Conservation (phyloP, 2,329 filamentous ascomycete species). For the Botryotinia globosa region DNA sequence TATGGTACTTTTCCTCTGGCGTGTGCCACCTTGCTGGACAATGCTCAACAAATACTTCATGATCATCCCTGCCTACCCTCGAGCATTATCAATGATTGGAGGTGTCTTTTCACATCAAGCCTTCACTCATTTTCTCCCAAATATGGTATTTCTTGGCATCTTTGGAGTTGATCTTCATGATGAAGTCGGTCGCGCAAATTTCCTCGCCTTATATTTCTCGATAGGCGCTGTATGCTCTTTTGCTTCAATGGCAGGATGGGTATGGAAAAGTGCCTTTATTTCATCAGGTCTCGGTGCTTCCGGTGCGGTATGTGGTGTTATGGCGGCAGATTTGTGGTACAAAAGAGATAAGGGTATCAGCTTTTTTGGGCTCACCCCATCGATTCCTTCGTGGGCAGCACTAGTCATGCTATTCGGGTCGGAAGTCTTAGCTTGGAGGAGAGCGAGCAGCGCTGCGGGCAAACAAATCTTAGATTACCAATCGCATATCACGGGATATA, state of each 20-base stretch:
- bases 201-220: conserved; percentile 64
- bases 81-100: conserved; percentile 58
- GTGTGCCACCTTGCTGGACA: conserved; percentile 61
- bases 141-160: conserved; percentile 64
- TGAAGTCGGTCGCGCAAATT: conserved; percentile 65
- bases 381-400: conserved; percentile 55
- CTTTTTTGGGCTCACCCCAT: conserved; percentile 52
- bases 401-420: conserved; percentile 53
- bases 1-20: conserved; percentile 57
- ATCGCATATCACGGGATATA: conserved; percentile 41
- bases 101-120: conserved; percentile 68
- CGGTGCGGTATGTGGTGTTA: conserved; percentile 59
- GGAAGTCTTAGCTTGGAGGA: conserved; percentile 45
- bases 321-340: conserved; percentile 60
- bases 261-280: conserved; percentile 42
- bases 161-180: conserved; percentile 67
- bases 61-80: conserved; percentile 61
- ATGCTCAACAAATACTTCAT: conserved; percentile 68
- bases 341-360: conserved; percentile 56
- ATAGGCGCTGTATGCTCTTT: conserved; percentile 58
- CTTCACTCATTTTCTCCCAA: conserved; percentile 57
- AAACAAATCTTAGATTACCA: conserved; percentile 39
- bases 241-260: conserved; percentile 50
- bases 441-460: conserved; percentile 7
- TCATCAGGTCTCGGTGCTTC: conserved; percentile 63